Base-by-base conservation (phyloP, 768 basidiomycete genomes). In the Xerocomellus intermedius region DNA sequence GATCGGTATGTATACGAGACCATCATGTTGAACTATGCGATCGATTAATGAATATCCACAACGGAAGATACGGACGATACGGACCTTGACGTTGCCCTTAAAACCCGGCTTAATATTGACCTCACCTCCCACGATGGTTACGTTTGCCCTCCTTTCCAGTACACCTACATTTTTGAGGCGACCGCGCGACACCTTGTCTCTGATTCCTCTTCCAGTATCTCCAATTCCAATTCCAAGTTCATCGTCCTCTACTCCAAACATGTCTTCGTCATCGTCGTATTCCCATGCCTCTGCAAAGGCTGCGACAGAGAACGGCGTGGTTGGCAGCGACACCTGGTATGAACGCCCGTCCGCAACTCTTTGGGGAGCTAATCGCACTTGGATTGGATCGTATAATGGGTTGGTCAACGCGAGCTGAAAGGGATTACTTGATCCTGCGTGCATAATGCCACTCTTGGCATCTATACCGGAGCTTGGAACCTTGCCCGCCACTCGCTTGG, bases 211-310 rank as follows among this genome's bases (percentile, higher is more conserved):
- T 61, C 64, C 76, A 57, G 36, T 67, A 57, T 64, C 74, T 61
- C 62, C 67, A 30, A 62, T 49, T 10, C 68, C 56, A 48, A 72
- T 62, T 12, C 71, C 60, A 52, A 74, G 61, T 33, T 72, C 74
- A 42, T 77, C 76, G 24, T 75, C 77, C 38, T 75, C 72, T 37
- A 70, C 66, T 36, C 81, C 83, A 63, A 87, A 87, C 89, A 91
- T 90, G 42, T 80, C 81, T 33, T 92, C 94, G 54, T 96, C 94
- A 55, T 94, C 94, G 50, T 97, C 96, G 58, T 94, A 97, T 70
- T 98, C 94, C 96, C 96, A 98, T 33, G 92, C 93, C 68, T 98
- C 97, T 17, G 93, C 93, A 66, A 89, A 95, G 3, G 96, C 91
- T 14, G 89, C 86, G 44, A 98, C 83, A 6, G 89, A 77, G 68